Conservation (phyloP, 2,329 filamentous ascomycete species). For the Aspergillus clavatus region DNA sequence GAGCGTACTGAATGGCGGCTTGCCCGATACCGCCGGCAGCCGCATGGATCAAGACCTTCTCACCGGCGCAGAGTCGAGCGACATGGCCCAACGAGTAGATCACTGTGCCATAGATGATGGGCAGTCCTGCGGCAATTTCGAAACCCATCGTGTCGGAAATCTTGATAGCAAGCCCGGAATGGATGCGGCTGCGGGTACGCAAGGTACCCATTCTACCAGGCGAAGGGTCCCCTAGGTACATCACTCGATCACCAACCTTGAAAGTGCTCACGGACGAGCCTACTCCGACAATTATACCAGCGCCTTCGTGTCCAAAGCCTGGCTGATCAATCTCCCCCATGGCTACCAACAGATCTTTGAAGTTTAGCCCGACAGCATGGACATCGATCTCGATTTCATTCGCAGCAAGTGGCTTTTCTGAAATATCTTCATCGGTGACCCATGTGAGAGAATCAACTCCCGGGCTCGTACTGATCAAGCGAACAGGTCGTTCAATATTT, state of each 20-base stretch:
- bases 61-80: too few species aligned
- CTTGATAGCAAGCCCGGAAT: too few species aligned
- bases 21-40: too few species aligned
- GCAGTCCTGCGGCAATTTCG: too few species aligned
- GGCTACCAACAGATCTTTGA: conserved; percentile 16
- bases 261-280: conserved; percentile 29
- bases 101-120: too few species aligned
- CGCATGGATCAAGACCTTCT: not conserved
- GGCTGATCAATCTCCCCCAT: conserved; percentile 24
- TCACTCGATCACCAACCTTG: conserved; percentile 36
- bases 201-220: too few species aligned
- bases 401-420: too few species aligned
- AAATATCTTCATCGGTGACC: not conserved
- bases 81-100: too few species aligned
- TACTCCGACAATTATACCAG: conserved; percentile 35
- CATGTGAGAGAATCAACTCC: conserved; percentile 9
- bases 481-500: too few species aligned
- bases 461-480: conserved; percentile 3
- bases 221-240: too few species aligned
- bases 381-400: conserved; percentile 23
- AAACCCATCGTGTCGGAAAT: too few species aligned
- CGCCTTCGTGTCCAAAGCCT: conserved; percentile 42
- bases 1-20: not conserved
- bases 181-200: too few species aligned
- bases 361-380: conserved; percentile 14